Conservation (phyloP, 768 basidiomycete genomes). For the Lentinula sp. region DNA sequence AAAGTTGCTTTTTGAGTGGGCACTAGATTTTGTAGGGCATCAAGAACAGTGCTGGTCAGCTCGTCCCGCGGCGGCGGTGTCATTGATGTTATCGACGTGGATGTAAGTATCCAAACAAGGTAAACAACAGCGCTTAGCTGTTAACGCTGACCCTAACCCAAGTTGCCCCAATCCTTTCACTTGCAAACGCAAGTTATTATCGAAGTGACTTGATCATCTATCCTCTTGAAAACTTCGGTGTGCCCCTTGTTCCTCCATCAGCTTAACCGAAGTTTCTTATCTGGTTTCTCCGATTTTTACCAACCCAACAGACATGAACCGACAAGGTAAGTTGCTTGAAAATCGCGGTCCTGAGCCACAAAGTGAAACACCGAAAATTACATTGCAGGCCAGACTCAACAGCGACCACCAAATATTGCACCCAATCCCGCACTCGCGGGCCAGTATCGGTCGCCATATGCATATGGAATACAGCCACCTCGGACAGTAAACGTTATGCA, state of each 20-base stretch:
- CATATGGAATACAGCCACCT: constrained; percentile 53
- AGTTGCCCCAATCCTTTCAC: background rate
- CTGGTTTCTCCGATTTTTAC: background rate
- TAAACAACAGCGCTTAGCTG: background rate
- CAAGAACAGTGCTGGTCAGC: constrained; percentile 43
- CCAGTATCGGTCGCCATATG: constrained; percentile 54
- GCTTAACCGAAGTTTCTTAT: constrained; percentile 16
- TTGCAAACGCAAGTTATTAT: background rate
- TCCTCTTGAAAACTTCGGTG: background rate
- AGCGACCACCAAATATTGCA: constrained; percentile 70
- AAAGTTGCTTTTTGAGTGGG: constrained; percentile 41
- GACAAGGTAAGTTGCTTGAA: constrained; percentile 40
- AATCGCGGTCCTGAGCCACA: background rate
- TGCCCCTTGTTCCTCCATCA: constrained; percentile 17
- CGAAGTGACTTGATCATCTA: background rate
- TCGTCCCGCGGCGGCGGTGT: constrained; percentile 32
- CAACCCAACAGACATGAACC: constrained; percentile 40
- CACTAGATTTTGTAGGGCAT: constrained; percentile 41
- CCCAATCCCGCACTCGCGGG: constrained; percentile 56
- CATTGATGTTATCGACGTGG: constrained; percentile 2
- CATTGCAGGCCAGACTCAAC: constrained; percentile 69
- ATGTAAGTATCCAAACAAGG: background rate
- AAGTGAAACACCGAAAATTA: constrained; percentile 8
- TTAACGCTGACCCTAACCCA: background rate
- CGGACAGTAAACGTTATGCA: constrained; percentile 46